phyloP scores from a whole-genome alignment of 2,329 filamentous ascomycete species.

The Aureobasidium sp. region DNA sequence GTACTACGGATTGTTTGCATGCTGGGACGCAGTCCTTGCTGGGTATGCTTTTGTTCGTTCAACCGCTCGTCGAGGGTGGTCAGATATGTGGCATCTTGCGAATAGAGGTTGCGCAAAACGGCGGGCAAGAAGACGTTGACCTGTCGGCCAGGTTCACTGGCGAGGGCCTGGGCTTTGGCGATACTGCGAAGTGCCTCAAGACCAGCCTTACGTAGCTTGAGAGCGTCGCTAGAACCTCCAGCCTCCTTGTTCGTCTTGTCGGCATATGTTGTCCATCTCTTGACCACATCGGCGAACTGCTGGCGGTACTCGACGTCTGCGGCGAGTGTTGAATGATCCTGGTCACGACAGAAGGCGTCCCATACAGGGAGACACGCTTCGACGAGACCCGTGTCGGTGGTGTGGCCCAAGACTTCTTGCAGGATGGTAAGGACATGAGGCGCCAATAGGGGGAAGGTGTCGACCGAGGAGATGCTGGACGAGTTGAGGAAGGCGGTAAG shows the following conservation, averaged over 20 bases:
- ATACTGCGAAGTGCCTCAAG: slow-evolving; percentile 67
- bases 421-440: slow-evolving; percentile 78
- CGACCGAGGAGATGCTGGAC: slow-evolving; percentile 41
- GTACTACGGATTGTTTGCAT: slow-evolving; percentile 67
- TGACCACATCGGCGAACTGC: slow-evolving; percentile 76
- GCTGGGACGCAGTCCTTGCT: slow-evolving; percentile 51
- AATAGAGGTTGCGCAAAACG: slow-evolving; percentile 79
- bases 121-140: slow-evolving; percentile 73
- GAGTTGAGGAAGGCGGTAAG: slow-evolving; percentile 88
- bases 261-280: slow-evolving; percentile 70
- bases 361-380: slow-evolving; percentile 84
- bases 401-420: slow-evolving; percentile 64
- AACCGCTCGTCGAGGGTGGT: slow-evolving; percentile 47
- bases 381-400: slow-evolving; percentile 83
- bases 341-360: slow-evolving; percentile 78
- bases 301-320: slow-evolving; percentile 76
- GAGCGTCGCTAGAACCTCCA: slow-evolving; percentile 57
- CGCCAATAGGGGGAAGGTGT: slow-evolving; percentile 84
- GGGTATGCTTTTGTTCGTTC: slow-evolving; percentile 51
- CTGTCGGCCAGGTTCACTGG: slow-evolving; percentile 66
- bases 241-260: slow-evolving; percentile 46
- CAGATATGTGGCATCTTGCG: slow-evolving; percentile 62
- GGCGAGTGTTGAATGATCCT: slow-evolving; percentile 76
- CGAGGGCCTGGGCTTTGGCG: slow-evolving; percentile 71
- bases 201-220: slow-evolving; percentile 51